Evolutionary conservation across 352 stramenopile species (phyloP), one percentile per base, ranked within the genome.

Genomic region (Blastocystis hominis): DNA sequence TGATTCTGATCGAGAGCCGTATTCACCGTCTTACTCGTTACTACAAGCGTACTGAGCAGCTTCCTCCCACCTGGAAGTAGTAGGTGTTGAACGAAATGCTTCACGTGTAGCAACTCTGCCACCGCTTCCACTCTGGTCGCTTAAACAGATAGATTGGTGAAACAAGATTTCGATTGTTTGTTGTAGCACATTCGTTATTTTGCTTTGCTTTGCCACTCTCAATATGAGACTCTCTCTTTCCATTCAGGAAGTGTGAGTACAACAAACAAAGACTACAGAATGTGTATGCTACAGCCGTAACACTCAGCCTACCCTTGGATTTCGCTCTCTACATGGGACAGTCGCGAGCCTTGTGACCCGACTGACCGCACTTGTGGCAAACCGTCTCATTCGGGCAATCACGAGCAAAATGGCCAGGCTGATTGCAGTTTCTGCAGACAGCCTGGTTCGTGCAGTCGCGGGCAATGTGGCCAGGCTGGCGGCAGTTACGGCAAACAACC

Each of bases 1-100:
- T 99, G 53, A 99, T 99, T 96, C 93, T 99, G 55, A 98, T 99
- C 90, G 97, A 99, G 93, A 97, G 93, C 90, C 93, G 96, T 91
- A 99, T 99, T 91, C 97, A 99, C 92, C 84, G 88, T 54, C 91
- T 96, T 87, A 95, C 96, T 87, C 95, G 94, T 92, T 98, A 99
- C 93, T 99, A 99, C 95, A 95, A 97, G 91, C 95, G 95, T 90
- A 98, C 96, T 91, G 94, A 96, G 91, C 98, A 99, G 93, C 94
- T 99, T 89, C 93, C 95, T 88, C 93, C 96, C 59, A 98, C 98
- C 94, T 99, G 96, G 96, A 98, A 97, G 92, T 99, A 99, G 92
- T 55, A 55, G 24, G 24, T 55, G 47, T 17, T 64, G 55, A 64
- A 64, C 34, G 34, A 10, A 34, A 47, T 64, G 55, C 7, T 55